Base-by-base conservation (phyloP, 331 rosid species). In the Arachis monticola region DNA sequence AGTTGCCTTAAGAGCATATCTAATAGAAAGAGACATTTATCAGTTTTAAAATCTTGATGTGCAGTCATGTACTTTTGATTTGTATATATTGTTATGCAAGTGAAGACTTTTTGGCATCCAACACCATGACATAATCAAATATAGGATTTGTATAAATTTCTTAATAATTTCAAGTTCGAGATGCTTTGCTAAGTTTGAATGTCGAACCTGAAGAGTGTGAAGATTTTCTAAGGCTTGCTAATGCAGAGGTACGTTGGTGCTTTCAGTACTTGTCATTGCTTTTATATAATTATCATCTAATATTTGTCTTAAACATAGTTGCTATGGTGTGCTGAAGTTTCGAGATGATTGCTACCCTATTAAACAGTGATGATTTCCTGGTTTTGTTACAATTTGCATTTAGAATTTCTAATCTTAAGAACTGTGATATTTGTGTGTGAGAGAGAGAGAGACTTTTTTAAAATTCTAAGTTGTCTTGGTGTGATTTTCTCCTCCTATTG, bases 221-320 rank as follows among this genome's bases (percentile, higher is more conserved):
- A 84, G 96, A 93, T 76, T 93, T 93, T 83, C 86, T 93, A 67
- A 77, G 90, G 58, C 97, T 93, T 69, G 97, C 91, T 60, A 88
- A 90, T 59, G 89, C 91, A 78, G 98, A 93, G 99, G 99, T 94
- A 85, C 72, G 66, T 69, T 45, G 56, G 31, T 73, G 66, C 50
- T 60, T 66, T 77, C 60, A 63, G 7, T 35, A 40, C 71, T 44
- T 22, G 14, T 65, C 52, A 72, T 64, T 80, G 35, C 22, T 74
- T 75, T 64, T 50, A 7, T n/a, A 47, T 42, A 48, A 50, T 83
- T n/a, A 47, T 42, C 56, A 50, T 83, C 63, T 22, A 13, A 13
- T 58, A 56, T 60, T 50, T 65, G 13, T 72, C 55, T 65, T 63
- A 11, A 44, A 35, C 6, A 32, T 10, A 31, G 5, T 42, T 7